Evolutionary conservation across 768 basidiomycete genomes (phyloP), one percentile per base, ranked within the genome.

Genomic region (Termitomyces sp.): DNA sequence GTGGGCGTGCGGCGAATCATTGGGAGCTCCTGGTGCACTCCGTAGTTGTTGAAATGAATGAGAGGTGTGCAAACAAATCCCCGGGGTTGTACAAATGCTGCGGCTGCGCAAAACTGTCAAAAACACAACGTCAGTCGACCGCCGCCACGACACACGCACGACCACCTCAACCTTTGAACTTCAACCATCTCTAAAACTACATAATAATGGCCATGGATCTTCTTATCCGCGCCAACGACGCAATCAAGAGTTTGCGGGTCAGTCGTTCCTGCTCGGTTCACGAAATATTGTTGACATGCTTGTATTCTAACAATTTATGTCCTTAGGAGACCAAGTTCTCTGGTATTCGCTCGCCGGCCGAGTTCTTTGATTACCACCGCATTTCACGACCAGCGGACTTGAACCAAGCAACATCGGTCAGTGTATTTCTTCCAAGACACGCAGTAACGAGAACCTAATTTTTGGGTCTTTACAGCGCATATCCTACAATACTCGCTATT

Each of bases 401-500:
- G 47, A 91, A 91, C 70, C 81, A 85, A 60, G 89, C 90, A 45
- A 88, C 87, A 37, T 83, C 86, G 63, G 90, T 90, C 61, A 67
- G 86, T 74, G 2, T 18, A 13, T 37, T 20, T 44, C 34, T 40
- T 43, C n/a, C 40, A 5, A 22, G 39, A n/a, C 20, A 20, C 2
- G 32, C 30, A 50, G 20, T 7, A 57, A 36, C 16, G 46, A 36
- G 22, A 36, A 44, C 8, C n/a, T 22, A 60, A 47, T 57, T 13
- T 32, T 22, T 3, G 46, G 22, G 33, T 33, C 24, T 14, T 24
- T 53, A 32, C 67, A 94, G 93, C 86, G 93, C 58, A 91, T 95
- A 82, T 91, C 92, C 24, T 94, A 96, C 78, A 96, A 96, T 76
- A 94, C 93, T 40, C 87, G 90, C 49, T 92, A 91, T 69, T 92